These are phyloP conservation scores for Phlyctochytrium arcticum DNA, from an alignment of 192 early-diverging fungal species.

Conservation along the genomic window DNA sequence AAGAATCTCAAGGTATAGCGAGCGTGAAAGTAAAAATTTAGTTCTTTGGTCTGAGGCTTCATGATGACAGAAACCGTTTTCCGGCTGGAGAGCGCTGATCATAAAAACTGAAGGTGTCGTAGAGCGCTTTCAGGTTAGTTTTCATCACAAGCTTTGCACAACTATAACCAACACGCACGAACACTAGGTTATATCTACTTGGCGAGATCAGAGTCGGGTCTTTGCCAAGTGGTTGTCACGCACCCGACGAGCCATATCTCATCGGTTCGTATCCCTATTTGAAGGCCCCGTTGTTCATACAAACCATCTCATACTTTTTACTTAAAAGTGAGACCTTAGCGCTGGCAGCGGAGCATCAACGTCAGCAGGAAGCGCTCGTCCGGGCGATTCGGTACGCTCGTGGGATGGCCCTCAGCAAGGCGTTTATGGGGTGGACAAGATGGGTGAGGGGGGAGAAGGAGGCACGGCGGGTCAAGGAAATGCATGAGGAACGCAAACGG, in stretches of 20 bases:
- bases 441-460: slow-evolving; percentile 1
- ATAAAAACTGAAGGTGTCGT: background rate
- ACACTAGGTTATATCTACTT: background rate
- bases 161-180: background rate
- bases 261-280: background rate
- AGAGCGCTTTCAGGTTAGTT: slow-evolving; percentile 1
- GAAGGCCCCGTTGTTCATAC: background rate
- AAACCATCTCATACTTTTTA: no score
- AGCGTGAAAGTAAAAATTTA: no score
- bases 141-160: background rate
- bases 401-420: background rate
- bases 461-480: no score
- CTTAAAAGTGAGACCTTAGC: no score
- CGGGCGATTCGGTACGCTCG: background rate
- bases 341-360: background rate
- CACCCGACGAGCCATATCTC: background rate
- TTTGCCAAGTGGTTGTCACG: background rate
- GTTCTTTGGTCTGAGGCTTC: no score
- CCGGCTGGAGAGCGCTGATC: background rate
- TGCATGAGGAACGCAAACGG: no score
- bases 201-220: background rate
- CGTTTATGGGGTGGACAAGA: slow-evolving; percentile 3
- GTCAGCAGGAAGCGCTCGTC: background rate
- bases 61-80: background rate
- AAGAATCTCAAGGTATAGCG: slow-evolving; percentile 12